These are phyloP conservation scores for Pisolithus albus DNA, from an alignment of 768 basidiomycete species.

Conservation along the genomic window DNA sequence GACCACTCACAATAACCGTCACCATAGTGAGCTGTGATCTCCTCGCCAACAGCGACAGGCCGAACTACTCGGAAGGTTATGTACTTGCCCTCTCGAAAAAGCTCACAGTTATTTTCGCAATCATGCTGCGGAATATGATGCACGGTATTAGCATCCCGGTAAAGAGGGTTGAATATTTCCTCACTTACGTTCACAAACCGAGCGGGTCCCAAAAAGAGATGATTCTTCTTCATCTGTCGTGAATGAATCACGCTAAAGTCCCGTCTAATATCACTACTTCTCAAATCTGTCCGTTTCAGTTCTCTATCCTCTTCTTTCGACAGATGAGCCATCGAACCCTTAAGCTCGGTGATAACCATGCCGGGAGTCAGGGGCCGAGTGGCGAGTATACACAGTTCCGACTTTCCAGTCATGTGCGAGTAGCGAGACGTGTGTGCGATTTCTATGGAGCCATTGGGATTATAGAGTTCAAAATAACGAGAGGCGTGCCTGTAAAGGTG, in stretches of 20 bases:
- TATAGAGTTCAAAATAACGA: slow-evolving; percentile 83
- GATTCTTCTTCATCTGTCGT: slow-evolving; percentile 87
- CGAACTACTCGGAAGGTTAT: slow-evolving; percentile 83
- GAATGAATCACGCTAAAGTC: slow-evolving; percentile 92
- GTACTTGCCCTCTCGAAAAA: slow-evolving; percentile 83
- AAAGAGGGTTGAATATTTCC: background rate
- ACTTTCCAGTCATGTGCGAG: slow-evolving; percentile 81
- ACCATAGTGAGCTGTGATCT: slow-evolving; percentile 86
- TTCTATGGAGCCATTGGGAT: slow-evolving; percentile 77
- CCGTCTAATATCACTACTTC: slow-evolving; percentile 63
- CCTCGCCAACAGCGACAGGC: slow-evolving; percentile 73
- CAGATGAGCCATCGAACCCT: slow-evolving; percentile 85
- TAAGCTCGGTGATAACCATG: slow-evolving; percentile 74
- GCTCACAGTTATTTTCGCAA: slow-evolving; percentile 82
- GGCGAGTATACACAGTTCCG: slow-evolving; percentile 81
- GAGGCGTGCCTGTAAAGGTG: slow-evolving; percentile 62
- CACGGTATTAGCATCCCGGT: slow-evolving; percentile 6
- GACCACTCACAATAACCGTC: slow-evolving; percentile 77
- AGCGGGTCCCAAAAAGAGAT: slow-evolving; percentile 85
- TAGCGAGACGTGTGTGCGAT: slow-evolving; percentile 87
- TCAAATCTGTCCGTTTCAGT: slow-evolving; percentile 73
- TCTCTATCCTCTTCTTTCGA: slow-evolving; percentile 83
- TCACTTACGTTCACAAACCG: slow-evolving; percentile 83
- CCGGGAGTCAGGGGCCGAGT: slow-evolving; percentile 65
- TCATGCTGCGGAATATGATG: slow-evolving; percentile 56